Base-by-base conservation (phyloP, 2,329 filamentous ascomycete genomes). In the Fusarium caatingaense region DNA sequence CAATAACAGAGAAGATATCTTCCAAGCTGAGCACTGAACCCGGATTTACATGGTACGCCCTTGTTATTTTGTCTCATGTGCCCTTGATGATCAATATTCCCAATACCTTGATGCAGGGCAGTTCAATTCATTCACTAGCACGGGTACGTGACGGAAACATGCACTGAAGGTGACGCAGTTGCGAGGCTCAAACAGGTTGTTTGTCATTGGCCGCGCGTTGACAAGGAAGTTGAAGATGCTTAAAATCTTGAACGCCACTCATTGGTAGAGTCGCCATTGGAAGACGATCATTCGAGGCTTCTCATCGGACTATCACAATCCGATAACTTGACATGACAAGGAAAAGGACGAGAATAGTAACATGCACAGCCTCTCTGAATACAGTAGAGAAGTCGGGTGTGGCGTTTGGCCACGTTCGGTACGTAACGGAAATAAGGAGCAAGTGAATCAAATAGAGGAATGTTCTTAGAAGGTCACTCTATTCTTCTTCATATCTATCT, bases 331-430 rank as follows among this genome's bases (percentile, higher is more conserved):
- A 44, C 23, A 21, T 13, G 45, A 56, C 41, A 44, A 41, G 54
- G 48, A 44, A 40, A 28, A 45, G 30, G 56, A 69, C 68, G 12
- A 55, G 60, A 66, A 71, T 60, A 68, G 64, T 28, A 68, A 64
- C 30, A 28, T 60, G 64, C 72, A 73, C 71, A 72, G 72, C 72
- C 72, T 64, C 70, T 57, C 50, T 46, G 13, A 25, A 53, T 51
- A 62, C 45, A 47, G 64, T n/a, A 21, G 32, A 25, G 55, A 55
- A 21, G 32, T 37, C 56, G 57, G 72, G 53, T 69, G 67, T 74
- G 65, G 72, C 72, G 70, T 73, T 54, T 54, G 44, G 63, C 57
- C 58, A 53, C 51, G 58, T 37, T 53, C 18, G 61, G 51, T 45
- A 64, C 51, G 13, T 59, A 48, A 28, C 60, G 21, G 34, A 41